Evolutionary conservation across 2,329 filamentous ascomycete genomes (phyloP).

Genomic region (Niveomyces coronatus): DNA sequence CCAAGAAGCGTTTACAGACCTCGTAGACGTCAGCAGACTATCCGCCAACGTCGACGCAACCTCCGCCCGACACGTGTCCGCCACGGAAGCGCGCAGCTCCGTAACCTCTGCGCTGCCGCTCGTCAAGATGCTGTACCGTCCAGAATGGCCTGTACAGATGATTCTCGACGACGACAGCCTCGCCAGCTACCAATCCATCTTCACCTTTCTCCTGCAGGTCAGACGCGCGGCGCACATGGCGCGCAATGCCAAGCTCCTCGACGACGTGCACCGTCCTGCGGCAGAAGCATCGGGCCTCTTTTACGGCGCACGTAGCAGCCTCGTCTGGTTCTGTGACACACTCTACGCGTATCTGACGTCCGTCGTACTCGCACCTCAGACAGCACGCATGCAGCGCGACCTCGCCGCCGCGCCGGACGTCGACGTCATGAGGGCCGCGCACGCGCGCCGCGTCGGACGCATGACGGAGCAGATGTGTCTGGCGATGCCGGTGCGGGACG

Average conservation of each 20-base stretch:
- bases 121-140: constrained; percentile 57
- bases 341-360: constrained; percentile 62
- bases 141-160: constrained; percentile 59
- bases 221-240: constrained; percentile 61
- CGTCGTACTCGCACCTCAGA: constrained; percentile 52
- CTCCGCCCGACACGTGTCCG: constrained; percentile 29
- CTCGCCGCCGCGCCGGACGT: constrained; percentile 55
- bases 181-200: constrained; percentile 58
- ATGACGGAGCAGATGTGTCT: constrained; percentile 57
- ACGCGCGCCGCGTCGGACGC: constrained; percentile 47
- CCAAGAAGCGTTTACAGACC: constrained; percentile 56
- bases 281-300: constrained; percentile 27
- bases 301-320: constrained; percentile 49
- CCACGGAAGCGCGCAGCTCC: constrained; percentile 41
- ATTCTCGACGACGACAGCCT: constrained; percentile 59
- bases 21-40: constrained; percentile 51
- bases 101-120: constrained; percentile 47
- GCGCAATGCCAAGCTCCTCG: constrained; percentile 39
- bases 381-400: constrained; percentile 38
- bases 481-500: constrained; percentile 56
- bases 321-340: constrained; percentile 63
- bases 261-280: constrained; percentile 20
- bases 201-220: constrained; percentile 68
- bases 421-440: constrained; percentile 62
- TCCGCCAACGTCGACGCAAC: constrained; percentile 40